phyloP scores from a whole-genome alignment of 2,329 filamentous ascomycete genomes.

The Neophaeococcomyces mojaviensis region DNA sequence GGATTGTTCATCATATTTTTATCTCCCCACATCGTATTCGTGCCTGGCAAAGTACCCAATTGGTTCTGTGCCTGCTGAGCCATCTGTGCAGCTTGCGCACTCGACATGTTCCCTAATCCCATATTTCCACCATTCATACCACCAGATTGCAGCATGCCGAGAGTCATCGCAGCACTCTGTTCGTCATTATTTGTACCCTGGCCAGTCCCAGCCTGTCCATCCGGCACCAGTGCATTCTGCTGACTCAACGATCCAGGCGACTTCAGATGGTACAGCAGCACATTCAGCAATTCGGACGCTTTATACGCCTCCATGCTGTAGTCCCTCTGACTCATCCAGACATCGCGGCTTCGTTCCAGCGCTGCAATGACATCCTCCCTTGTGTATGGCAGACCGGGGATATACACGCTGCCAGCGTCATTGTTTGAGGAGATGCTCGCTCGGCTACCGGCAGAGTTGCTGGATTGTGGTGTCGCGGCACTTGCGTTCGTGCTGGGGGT shows the following conservation, averaged over 20 bases:
- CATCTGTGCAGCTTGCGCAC: constrained; percentile 22
- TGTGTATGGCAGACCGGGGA: constrained; percentile 17
- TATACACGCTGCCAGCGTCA: constrained; percentile 11
- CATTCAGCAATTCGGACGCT: constrained; percentile 67
- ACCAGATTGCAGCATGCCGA: constrained; percentile 61
- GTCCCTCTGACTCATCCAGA: constrained; percentile 73
- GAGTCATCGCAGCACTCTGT: constrained; percentile 60
- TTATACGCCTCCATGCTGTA: constrained; percentile 86
- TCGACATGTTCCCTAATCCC: constrained; percentile 23
- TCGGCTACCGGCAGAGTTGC: constrained; percentile 5
- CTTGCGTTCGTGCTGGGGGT: constrained; percentile 30
- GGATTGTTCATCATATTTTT: neutral
- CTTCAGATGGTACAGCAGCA: constrained; percentile 74
- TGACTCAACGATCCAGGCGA: constrained; percentile 15
- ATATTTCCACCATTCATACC: constrained; percentile 45
- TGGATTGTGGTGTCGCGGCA: constrained; percentile 11
- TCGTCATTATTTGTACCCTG: constrained; percentile 45
- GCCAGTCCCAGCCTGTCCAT: neutral
- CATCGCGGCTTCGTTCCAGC: constrained; percentile 63
- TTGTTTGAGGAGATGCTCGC: constrained; percentile 10
- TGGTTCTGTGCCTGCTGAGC: constrained; percentile 9
- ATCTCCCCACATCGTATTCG: neutral
- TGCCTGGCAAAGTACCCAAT: neutral
- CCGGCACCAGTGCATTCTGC: constrained; percentile 18
- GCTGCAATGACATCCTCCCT: constrained; percentile 68